Conservation (phyloP, 768 basidiomycete species). For the Amanita rimosa region DNA sequence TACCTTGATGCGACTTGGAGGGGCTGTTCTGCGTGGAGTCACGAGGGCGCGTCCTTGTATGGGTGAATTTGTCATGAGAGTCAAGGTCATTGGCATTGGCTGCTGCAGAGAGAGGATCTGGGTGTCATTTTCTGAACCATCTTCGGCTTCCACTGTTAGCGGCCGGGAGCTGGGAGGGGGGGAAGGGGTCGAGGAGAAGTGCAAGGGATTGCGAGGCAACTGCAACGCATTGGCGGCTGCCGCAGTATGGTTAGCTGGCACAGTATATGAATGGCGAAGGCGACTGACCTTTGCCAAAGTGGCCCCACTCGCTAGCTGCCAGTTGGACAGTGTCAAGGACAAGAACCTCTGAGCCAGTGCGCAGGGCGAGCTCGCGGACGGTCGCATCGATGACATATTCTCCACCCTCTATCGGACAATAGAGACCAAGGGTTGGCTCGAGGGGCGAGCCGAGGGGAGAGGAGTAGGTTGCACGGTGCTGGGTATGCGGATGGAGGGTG, state of each 20-base stretch:
- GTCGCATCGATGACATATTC: slow-evolving; percentile 75
- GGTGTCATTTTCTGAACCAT: slow-evolving; percentile 22
- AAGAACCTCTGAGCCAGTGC: slow-evolving; percentile 70
- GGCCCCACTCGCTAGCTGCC: slow-evolving; percentile 81
- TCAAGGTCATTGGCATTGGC: slow-evolving; percentile 30
- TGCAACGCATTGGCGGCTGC: slow-evolving; percentile 61
- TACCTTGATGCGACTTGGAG: slow-evolving; percentile 47
- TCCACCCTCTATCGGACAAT: slow-evolving; percentile 80
- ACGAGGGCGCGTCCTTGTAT: slow-evolving; percentile 28
- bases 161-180: slow-evolving; percentile 12
- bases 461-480: slow-evolving; percentile 57
- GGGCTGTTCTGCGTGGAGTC: slow-evolving; percentile 28
- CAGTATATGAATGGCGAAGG: slow-evolving; percentile 2
- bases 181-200: slow-evolving; percentile 34
- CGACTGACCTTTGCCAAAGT: slow-evolving; percentile 62
- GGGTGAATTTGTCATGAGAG: slow-evolving; percentile 26
- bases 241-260: not conserved
- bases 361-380: slow-evolving; percentile 64
- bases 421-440: slow-evolving; percentile 79
- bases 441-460: slow-evolving; percentile 39
- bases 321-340: slow-evolving; percentile 77
- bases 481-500: slow-evolving; percentile 72
- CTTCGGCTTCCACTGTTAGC: slow-evolving; percentile 36
- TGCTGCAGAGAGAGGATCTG: slow-evolving; percentile 21
- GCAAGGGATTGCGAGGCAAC: slow-evolving; percentile 66